Base-by-base conservation (phyloP, 2,329 filamentous ascomycete genomes). In the Ophiostoma pallidulum region DNA sequence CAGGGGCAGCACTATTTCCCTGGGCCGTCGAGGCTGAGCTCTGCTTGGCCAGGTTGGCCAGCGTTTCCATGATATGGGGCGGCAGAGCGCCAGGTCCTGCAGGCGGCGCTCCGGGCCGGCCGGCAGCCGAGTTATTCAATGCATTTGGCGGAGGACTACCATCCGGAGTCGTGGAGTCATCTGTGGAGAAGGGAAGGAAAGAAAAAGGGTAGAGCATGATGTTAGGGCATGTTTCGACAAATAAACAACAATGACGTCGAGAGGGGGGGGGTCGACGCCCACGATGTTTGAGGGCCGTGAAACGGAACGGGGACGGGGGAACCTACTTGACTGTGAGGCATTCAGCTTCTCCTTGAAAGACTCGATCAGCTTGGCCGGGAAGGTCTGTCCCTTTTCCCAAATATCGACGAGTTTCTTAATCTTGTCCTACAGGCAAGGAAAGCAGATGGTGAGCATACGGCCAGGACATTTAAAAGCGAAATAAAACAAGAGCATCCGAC, bases 341-440 rank as follows among this genome's bases (percentile, higher is more conserved):
- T 74, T 82, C 59, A 94, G 65, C 66, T 86, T 90, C 62, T 86
- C 76, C 68, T 88, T 91, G 74, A 94, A 94, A 32, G 78, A 79
- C 53, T 74, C 73, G 58, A 98, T 78, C 79, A 95, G 83, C 46
- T 81, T 66, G 36, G 75, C 64, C 22, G 92, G 89, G 65, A 98
- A 97, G 19, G 90, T 97, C 62, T 85, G 83, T 55, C 87, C 88
- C 61, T 92, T 92, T 64, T 96, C 90, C 92, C 92, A 98, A 57
- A 98, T 98, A 63, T 95, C 90, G 68, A 97, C 73, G 58, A 98
- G 78, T 66, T 97, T 97, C 63, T 76, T 82, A 66, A 97, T 91
- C 72, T 96, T 97, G 64, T 94, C 88, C 86, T 92, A 84, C 72
- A 81, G 62, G 54, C 16, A 42, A 26, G 28, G 26, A 22, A 41